These are phyloP conservation scores for Babesia caballi DNA, from an alignment of 169 alveolate genomes.

Conservation along the genomic window DNA sequence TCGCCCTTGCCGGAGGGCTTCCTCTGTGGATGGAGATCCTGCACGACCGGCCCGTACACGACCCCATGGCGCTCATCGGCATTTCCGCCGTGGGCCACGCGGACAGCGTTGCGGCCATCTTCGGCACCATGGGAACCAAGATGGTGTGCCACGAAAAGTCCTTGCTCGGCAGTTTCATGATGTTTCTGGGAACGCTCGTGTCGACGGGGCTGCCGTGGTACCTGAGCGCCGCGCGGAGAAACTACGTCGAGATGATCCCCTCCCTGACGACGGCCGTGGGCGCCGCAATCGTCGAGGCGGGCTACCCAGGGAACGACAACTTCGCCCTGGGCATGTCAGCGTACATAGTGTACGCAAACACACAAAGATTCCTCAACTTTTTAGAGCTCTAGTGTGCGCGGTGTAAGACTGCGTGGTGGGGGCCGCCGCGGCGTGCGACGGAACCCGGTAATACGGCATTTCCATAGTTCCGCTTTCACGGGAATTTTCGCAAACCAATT, in stretches of 20 bases:
- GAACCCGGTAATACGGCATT: too few species aligned
- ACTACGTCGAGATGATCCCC: too few species aligned
- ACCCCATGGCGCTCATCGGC: conserved; percentile 33
- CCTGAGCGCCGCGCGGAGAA: background rate
- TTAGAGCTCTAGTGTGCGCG: background rate
- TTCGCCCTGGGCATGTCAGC: conserved; percentile 10
- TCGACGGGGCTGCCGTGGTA: background rate
- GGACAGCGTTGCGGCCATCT: conserved; percentile 51
- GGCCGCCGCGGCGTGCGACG: conserved; percentile 1
- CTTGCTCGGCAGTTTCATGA: conserved; percentile 26
- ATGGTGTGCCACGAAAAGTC: conserved; percentile 25
- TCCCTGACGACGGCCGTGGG: conserved; percentile 1
- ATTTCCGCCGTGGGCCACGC: conserved; percentile 30
- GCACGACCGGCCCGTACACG: conserved; percentile 8
- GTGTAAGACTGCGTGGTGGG: background rate
- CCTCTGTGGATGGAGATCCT: conserved; percentile 30
- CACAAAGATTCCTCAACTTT: background rate
- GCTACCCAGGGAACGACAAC: conserved; percentile 10
- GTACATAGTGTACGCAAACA: background rate
- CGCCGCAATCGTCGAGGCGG: conserved; percentile 29
- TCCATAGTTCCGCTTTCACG: too few species aligned
- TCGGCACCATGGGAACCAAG: conserved; percentile 20
- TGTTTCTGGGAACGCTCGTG: conserved; percentile 10
- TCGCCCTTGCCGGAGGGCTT: conserved; percentile 3
- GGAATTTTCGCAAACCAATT: too few species aligned